Evolutionary conservation across 2,329 filamentous ascomycete species (phyloP), one percentile per base, ranked within the genome.

Genomic region (Aspergillus fructus): DNA sequence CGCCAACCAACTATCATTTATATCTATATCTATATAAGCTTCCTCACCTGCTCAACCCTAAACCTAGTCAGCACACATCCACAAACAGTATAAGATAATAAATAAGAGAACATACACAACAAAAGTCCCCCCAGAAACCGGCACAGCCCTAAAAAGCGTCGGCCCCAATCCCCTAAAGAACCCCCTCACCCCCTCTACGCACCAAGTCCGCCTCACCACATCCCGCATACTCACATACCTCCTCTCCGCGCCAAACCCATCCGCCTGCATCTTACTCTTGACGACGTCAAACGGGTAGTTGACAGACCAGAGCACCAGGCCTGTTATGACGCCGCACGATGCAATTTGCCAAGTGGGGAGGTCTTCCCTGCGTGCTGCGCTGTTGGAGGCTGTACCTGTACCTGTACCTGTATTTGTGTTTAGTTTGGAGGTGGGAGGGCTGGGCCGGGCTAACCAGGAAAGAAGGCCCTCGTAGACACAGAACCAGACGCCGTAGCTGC

Each of bases 251-350:
- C 89, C 90, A 70, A 96, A 93, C 0, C 89, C 92, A 76, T 97
- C 93, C 53, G 88, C 96, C 83, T 97, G 93, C 93, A 97, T 96
- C 84, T 96, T 96, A 77, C 90, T 96, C 88, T 97, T 97, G 76
- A 97, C 77, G 21, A 97, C 92, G 76, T 97, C 93, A 62, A 97
- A 89, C 17, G 93, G 93, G 77, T 97, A 97, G 70, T 90, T 96
- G 17, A 83, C 82, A 51, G 96, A 79, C 93, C 93, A 97, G 55
- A 97, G 83, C 55, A 87, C 89, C 81, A 97, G 93, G 62, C 93
- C 93, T 0, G 93, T 93, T 30, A 97, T 75, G n/a, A 93, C 93
- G 55, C 93, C 93, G 73, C 96, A 97, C 12, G 90, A 76, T 5
- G 93, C 93, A 41, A 97, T 85, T 77, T 96, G 96, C 75, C 86